Percentiles rank a stretch among this genome's conserved stretches.
Evolutionary conservation across 1,284 basidiomycete genomes (phyloP).

Genomic region (Boletus smithii): DNA sequence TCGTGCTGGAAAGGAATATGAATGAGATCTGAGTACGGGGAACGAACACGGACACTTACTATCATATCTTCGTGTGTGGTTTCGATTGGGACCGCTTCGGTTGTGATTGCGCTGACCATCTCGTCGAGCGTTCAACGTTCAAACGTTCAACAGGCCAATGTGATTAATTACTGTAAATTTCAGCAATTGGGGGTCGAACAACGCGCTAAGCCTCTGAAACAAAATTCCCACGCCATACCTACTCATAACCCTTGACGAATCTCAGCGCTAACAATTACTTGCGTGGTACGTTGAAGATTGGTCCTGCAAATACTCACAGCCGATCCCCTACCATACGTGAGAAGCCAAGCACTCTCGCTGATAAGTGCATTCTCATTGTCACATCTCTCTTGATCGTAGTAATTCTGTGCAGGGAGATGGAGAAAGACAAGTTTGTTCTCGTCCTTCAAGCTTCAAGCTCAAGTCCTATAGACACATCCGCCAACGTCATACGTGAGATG

Average conservation of each 20-base stretch:
- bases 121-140: not conserved
- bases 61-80: conserved; percentile 96
- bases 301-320: conserved; percentile 88
- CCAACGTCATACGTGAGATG: conserved; percentile 86
- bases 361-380: too few relatives aligned
- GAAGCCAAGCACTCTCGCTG: conserved; percentile 74
- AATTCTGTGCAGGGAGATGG: conserved; percentile 69
- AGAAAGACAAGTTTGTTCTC: conserved; percentile 85
- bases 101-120: conserved; percentile 42
- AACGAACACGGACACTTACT: conserved; percentile 47
- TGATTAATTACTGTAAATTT: too few relatives aligned
- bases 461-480: conserved; percentile 88
- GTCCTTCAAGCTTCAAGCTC: conserved; percentile 89
- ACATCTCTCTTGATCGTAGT: not conserved
- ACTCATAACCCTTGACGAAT: conserved; percentile 74
- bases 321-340: conserved; percentile 86
- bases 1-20: conserved; percentile 67
- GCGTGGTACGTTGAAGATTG: conserved; percentile 95
- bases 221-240: too few relatives aligned
- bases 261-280: conserved; percentile 64
- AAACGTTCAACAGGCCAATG: too few relatives aligned
- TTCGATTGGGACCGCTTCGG: conserved; percentile 78
- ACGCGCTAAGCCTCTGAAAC: too few relatives aligned
- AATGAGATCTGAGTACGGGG: not conserved
- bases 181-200: too few relatives aligned